Percentiles rank a stretch among this genome's conserved stretches.
phyloP scores from a whole-genome alignment of 352 stramenopile species.

The Globisporangium paroecandrum region DNA sequence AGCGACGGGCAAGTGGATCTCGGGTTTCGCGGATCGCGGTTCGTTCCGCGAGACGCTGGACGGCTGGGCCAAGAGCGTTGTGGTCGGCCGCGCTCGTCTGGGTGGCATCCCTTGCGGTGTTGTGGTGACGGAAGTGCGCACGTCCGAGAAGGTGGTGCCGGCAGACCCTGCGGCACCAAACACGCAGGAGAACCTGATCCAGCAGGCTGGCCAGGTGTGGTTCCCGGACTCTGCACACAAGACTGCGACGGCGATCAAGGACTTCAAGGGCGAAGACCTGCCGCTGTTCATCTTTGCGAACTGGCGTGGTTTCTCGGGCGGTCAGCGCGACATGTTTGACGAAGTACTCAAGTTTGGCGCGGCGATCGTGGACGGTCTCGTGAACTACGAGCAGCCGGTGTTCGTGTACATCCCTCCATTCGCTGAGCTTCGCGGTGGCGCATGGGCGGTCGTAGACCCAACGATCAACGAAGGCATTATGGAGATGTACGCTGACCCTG shows the following conservation, averaged over 20 bases:
- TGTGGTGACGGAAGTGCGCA: constrained; percentile 98
- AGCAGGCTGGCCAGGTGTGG: constrained; percentile 99
- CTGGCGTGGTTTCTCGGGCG: constrained; percentile 99
- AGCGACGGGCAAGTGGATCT: constrained; percentile 75
- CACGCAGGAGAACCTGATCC: constrained; percentile 95
- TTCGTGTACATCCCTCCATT: constrained; percentile 99
- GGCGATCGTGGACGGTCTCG: constrained; percentile 99
- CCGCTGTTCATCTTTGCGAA: constrained; percentile 99
- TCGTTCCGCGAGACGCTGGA: constrained; percentile 98
- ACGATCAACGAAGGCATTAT: constrained; percentile 99
- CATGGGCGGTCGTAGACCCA: constrained; percentile 99
- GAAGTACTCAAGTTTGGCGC: constrained; percentile 99
- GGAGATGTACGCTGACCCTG: constrained; percentile 99
- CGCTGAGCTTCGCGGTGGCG: constrained; percentile 97
- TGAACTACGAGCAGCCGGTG: constrained; percentile 98
- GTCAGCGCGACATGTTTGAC: constrained; percentile 99
- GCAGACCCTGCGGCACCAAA: constrained; percentile 97
- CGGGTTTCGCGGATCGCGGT: constrained; percentile 97
- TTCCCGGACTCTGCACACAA: constrained; percentile 99
- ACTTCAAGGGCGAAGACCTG: constrained; percentile 99
- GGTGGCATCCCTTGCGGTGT: constrained; percentile 98
- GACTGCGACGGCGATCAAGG: constrained; percentile 98
- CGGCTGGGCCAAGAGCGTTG: constrained; percentile 99
- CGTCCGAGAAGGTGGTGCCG: constrained; percentile 95
- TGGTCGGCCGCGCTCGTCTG: constrained; percentile 96